phyloP scores from a whole-genome alignment of 106 monocot species.

The Dendrobium catenatum region DNA sequence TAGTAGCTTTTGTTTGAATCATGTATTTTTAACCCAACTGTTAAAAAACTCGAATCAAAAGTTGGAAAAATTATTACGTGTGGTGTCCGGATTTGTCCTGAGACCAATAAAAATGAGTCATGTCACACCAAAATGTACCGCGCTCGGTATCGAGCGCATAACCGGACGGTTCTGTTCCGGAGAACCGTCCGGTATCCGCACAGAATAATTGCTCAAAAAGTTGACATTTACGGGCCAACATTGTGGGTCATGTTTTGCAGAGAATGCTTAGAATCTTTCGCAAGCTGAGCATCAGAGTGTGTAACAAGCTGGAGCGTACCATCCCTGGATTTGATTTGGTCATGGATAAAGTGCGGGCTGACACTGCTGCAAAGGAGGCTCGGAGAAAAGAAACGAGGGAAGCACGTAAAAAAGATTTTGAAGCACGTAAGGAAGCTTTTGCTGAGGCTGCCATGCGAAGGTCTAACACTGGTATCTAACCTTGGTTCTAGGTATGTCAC shows the following conservation, averaged over 20 bases:
- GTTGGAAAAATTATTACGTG: too few species aligned
- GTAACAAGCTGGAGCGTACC: slow-evolving; percentile 35
- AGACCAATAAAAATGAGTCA: too few species aligned
- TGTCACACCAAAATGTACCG: too few species aligned
- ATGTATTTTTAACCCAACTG: not conserved
- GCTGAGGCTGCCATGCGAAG: too few species aligned
- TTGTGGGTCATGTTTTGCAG: slow-evolving; percentile 19
- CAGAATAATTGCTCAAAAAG: too few species aligned
- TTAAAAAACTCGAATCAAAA: not conserved
- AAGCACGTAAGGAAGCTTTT: slow-evolving; percentile 7
- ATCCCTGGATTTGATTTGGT: slow-evolving; percentile 58
- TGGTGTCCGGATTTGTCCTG: too few species aligned
- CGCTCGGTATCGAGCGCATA: too few species aligned
- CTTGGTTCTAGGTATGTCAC: too few species aligned
- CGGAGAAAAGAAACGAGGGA: slow-evolving; percentile 30
- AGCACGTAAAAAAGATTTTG: slow-evolving; percentile 8
- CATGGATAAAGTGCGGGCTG: slow-evolving; percentile 47
- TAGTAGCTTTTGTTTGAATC: not conserved
- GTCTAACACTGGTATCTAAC: too few species aligned
- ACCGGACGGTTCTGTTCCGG: too few species aligned
- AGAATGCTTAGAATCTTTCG: slow-evolving; percentile 44
- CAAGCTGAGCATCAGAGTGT: slow-evolving; percentile 60
- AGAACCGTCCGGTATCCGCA: too few species aligned
- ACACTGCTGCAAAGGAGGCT: slow-evolving; percentile 19
- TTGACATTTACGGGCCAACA: not conserved